Evolutionary conservation across 192 early-diverging fungal genomes (phyloP).

Genomic region (Cladochytrium replicatum): DNA sequence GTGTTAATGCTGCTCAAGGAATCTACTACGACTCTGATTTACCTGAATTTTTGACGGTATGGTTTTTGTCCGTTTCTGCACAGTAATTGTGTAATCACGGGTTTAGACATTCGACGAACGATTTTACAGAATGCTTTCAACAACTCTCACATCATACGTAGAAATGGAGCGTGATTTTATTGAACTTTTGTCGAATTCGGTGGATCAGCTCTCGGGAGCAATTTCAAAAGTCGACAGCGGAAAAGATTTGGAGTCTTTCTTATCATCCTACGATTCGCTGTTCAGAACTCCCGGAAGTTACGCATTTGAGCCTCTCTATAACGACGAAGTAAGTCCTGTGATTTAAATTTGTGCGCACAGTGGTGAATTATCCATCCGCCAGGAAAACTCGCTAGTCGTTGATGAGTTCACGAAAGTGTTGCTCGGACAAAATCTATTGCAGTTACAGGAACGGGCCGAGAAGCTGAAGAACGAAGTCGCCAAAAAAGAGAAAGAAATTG

Average conservation of each 20-base stretch:
- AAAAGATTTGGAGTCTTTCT: constrained; percentile 20
- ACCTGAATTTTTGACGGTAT: constrained; percentile 25
- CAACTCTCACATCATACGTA: constrained; percentile 15
- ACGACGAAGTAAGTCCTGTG: constrained; percentile 20
- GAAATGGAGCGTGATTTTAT: constrained; percentile 17
- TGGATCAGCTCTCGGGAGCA: constrained; percentile 6
- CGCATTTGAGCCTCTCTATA: constrained; percentile 17
- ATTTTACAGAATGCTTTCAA: constrained; percentile 17
- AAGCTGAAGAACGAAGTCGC: constrained; percentile 13
- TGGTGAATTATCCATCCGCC: neutral
- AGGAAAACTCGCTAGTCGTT: constrained; percentile 17
- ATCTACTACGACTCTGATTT: constrained; percentile 31
- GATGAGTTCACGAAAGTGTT: constrained; percentile 32
- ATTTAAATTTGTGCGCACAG: too few relatives aligned
- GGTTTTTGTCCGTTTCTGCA: neutral
- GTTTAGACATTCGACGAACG: constrained; percentile 32
- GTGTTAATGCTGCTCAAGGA: constrained; percentile 22
- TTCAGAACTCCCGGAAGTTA: constrained; percentile 22
- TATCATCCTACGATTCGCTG: constrained; percentile 17
- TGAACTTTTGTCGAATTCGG: constrained; percentile 6
- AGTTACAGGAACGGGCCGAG: constrained; percentile 15
- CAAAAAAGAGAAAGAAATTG: constrained; percentile 25
- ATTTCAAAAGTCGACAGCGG: constrained; percentile 11
- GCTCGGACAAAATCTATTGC: constrained; percentile 30
- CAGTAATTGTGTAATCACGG: neutral